These are phyloP conservation scores for Penicillium sp. DNA, from an alignment of 2,329 filamentous ascomycete genomes.

Conservation along the genomic window DNA sequence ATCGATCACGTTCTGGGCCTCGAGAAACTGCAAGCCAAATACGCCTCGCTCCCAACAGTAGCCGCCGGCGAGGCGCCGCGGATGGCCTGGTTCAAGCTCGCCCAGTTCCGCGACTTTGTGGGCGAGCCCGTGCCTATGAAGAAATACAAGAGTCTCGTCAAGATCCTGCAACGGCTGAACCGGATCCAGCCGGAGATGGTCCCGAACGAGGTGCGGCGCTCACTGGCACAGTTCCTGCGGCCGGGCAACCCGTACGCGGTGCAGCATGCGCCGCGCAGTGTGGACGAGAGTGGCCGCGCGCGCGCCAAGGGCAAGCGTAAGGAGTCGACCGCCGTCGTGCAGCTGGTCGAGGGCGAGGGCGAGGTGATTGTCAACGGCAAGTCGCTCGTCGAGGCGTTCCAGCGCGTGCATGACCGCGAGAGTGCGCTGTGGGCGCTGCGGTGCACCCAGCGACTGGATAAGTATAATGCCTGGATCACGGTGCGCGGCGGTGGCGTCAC, in stretches of 20 bases:
- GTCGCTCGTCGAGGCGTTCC: constrained; percentile 76
- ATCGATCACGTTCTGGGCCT: constrained; percentile 78
- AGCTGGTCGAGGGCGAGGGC: constrained; percentile 87
- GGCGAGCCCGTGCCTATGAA: constrained; percentile 72
- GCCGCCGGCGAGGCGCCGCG: constrained; percentile 64
- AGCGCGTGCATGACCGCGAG: constrained; percentile 86
- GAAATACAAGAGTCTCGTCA: constrained; percentile 74
- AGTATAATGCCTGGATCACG: constrained; percentile 92
- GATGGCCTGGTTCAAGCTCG: constrained; percentile 75
- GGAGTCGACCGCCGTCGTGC: constrained; percentile 78
- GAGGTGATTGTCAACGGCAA: constrained; percentile 89
- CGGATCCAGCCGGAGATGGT: constrained; percentile 76
- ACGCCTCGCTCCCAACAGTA: constrained; percentile 69
- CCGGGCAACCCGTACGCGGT: constrained; percentile 69
- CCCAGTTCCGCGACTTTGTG: constrained; percentile 68
- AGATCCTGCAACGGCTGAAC: constrained; percentile 75
- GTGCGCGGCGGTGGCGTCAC: constrained; percentile 86
- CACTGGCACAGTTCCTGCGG: constrained; percentile 69
- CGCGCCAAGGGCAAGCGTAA: constrained; percentile 83
- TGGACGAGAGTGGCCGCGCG: constrained; percentile 76
- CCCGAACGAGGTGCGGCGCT: constrained; percentile 64
- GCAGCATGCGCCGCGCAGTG: constrained; percentile 56
- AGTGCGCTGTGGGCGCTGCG: constrained; percentile 90
- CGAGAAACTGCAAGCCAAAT: constrained; percentile 67
- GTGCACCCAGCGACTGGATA: constrained; percentile 77